Evolutionary conservation across 768 basidiomycete species (phyloP).

Genomic region (Dioszegia aurantiaca): DNA sequence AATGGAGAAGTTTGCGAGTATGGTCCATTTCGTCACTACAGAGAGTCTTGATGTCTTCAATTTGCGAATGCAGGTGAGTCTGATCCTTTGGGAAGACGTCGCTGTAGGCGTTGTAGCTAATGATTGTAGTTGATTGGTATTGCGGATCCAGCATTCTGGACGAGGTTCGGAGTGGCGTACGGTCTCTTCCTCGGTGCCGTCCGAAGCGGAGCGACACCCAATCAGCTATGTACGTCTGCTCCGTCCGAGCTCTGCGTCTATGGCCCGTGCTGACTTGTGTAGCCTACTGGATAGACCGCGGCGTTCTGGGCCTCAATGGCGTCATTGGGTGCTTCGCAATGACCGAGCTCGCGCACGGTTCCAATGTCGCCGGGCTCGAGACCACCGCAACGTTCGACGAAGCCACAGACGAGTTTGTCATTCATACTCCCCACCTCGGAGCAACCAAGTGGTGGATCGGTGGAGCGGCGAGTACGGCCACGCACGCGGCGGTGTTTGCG

Average conservation of each 20-base stretch:
- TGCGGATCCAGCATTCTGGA: slow-evolving; percentile 55
- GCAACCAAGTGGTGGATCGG: slow-evolving; percentile 58
- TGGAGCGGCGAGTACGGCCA: slow-evolving; percentile 55
- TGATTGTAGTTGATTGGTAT: slow-evolving; percentile 43
- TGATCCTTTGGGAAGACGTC: not conserved
- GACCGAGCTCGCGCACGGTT: slow-evolving; percentile 52
- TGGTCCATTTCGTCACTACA: slow-evolving; percentile 55
- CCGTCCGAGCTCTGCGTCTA: not conserved
- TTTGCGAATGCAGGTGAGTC: slow-evolving; percentile 53
- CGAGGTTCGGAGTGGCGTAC: slow-evolving; percentile 53
- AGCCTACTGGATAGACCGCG: slow-evolving; percentile 55
- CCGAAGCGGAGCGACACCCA: slow-evolving; percentile 53
- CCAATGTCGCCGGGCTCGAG: slow-evolving; percentile 55
- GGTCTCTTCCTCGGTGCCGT: slow-evolving; percentile 54
- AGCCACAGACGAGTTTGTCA: slow-evolving; percentile 54
- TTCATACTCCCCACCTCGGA: slow-evolving; percentile 54
- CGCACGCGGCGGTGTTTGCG: slow-evolving; percentile 55
- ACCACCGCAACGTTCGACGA: slow-evolving; percentile 56
- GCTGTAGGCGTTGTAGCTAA: not conserved
- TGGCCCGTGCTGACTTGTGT: not conserved
- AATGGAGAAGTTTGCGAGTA: slow-evolving; percentile 54
- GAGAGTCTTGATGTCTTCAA: slow-evolving; percentile 54
- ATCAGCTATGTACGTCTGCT: slow-evolving; percentile 49
- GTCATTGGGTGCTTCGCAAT: slow-evolving; percentile 54
- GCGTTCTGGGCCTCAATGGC: slow-evolving; percentile 54